These are phyloP conservation scores for Juglanconis juglandina DNA, from an alignment of 2,329 filamentous ascomycete species.

Conservation along the genomic window DNA sequence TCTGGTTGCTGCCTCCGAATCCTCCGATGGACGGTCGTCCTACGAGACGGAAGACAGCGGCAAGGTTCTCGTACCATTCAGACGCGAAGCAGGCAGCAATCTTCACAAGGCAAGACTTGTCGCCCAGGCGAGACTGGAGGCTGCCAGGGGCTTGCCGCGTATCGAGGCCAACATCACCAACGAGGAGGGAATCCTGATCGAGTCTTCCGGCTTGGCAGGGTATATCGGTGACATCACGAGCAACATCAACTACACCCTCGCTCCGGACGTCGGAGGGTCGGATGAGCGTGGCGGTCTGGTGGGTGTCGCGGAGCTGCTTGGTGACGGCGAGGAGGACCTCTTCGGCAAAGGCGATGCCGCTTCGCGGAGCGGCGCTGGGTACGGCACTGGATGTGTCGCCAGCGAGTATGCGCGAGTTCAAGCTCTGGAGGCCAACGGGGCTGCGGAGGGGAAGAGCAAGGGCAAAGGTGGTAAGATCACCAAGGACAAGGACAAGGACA, in stretches of 20 bases:
- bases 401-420: conserved; percentile 21
- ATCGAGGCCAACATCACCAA: conserved; percentile 58
- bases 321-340: conserved; percentile 44
- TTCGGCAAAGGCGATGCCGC: conserved; percentile 5
- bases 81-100: conserved; percentile 34
- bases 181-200: conserved; percentile 47
- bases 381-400: conserved; percentile 14
- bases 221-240: conserved; percentile 61
- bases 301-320: conserved; percentile 48
- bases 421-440: conserved; percentile 20
- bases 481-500: conserved; percentile 13
- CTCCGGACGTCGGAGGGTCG: conserved; percentile 52
- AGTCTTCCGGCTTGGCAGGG: conserved; percentile 54
- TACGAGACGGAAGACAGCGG: conserved; percentile 12
- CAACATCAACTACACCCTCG: conserved; percentile 57
- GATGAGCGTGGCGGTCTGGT: conserved; percentile 57
- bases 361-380: conserved; percentile 8
- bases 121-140: conserved; percentile 63
- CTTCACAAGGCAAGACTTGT: conserved; percentile 54
- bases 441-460: conserved; percentile 6
- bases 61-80: conserved; percentile 1
- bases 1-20: too few relatives aligned
- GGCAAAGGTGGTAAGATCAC: conserved; percentile 16
- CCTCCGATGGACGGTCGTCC: neutral
- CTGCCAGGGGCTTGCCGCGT: conserved; percentile 49